Base-by-base conservation (phyloP, 2,329 filamentous ascomycete species). In the Thermothelomyces thermophilus region DNA sequence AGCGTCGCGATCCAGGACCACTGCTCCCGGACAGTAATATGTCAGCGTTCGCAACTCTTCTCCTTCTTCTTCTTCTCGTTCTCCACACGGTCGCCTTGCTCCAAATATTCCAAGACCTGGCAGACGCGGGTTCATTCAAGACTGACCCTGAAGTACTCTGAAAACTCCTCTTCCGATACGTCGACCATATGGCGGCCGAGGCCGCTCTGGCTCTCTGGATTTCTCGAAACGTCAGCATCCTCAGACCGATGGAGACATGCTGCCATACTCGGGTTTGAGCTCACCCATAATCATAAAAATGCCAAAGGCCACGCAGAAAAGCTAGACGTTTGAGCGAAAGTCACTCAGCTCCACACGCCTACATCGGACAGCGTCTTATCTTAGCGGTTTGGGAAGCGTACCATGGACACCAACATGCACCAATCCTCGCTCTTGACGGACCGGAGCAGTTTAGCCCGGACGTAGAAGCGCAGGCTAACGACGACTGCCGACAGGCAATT, bases 1-100 rank as follows among this genome's bases (percentile, higher is more conserved):
- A 63, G 22, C 1, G 52, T 48, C 10, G 54, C 53, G 17, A 62
- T 48, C 34, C 55, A 62, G 5, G 43, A 37, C 34, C 39, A 36
- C 37, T 36, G 9, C 31, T 35, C 26, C 22, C 16, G 13, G 6
- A 5, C 6, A 22, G 20, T n/a, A n/a, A n/a, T n/a, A n/a, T n/a
- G n/a, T n/a, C n/a, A n/a, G n/a, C n/a, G n/a, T n/a, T n/a, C n/a
- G n/a, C n/a, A n/a, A n/a, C n/a, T n/a, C n/a, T n/a, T n/a, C n/a
- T n/a, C n/a, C n/a, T n/a, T n/a, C n/a, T n/a, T n/a, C n/a, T n/a
- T n/a, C n/a, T n/a, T n/a, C n/a, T n/a, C n/a, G n/a, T n/a, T n/a
- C n/a, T n/a, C n/a, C n/a, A n/a, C n/a, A n/a, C n/a, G n/a, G n/a
- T n/a, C n/a, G n/a, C n/a, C n/a, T n/a, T n/a, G n/a, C n/a, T n/a